Evolutionary conservation across 805 yeast species (phyloP).

Genomic region (Ogataea haglerorum): DNA sequence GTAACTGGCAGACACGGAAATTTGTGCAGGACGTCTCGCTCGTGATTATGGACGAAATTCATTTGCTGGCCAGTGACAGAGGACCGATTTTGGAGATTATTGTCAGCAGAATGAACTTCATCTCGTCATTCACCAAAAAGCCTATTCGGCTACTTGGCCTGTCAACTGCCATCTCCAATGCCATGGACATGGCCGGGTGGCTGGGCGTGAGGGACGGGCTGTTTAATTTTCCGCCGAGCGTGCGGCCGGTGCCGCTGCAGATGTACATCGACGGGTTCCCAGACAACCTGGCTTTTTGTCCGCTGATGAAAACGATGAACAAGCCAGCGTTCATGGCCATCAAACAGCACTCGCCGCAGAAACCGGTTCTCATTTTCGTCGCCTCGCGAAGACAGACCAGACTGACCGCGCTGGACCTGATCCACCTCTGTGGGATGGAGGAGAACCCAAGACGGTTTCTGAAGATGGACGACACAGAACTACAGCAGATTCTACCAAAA

Average conservation of each 20-base stretch:
- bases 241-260: constrained; percentile 80
- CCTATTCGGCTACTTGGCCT: constrained; percentile 69
- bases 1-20: constrained; percentile 78
- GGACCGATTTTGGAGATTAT: constrained; percentile 87
- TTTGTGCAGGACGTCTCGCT: constrained; percentile 73
- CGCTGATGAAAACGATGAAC: constrained; percentile 84
- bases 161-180: constrained; percentile 85
- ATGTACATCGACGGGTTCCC: constrained; percentile 88
- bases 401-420: constrained; percentile 73
- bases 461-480: constrained; percentile 61
- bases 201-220: constrained; percentile 69
- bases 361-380: constrained; percentile 82
- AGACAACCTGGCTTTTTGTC: constrained; percentile 75
- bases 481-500: constrained; percentile 43
- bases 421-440: constrained; percentile 76
- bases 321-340: constrained; percentile 91
- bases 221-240: constrained; percentile 77
- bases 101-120: constrained; percentile 81
- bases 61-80: constrained; percentile 77
- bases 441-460: constrained; percentile 70
- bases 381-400: constrained; percentile 83
- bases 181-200: constrained; percentile 85
- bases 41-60: constrained; percentile 84
- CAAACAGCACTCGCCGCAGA: constrained; percentile 81
- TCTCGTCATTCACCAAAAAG: constrained; percentile 55